A percentile compares a stretch with the other conserved stretches of the same genome.
Evolutionary conservation across 306 rosid genomes (phyloP).

Genomic region (Macrotyloma uniflorum): DNA sequence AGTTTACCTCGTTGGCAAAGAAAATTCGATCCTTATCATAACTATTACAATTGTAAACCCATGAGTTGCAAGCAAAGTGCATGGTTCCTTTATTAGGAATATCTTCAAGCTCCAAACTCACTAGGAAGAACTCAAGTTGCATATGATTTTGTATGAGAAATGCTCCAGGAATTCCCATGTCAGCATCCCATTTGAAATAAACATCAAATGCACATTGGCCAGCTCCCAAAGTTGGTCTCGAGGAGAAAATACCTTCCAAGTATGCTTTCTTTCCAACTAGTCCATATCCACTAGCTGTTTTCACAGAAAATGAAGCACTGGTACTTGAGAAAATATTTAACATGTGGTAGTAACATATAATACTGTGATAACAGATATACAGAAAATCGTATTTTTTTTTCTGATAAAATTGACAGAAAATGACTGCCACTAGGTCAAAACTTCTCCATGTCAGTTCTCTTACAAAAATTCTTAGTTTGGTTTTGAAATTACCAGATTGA

Average conservation of each 20-base stretch:
- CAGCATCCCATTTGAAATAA: slow-evolving; percentile 49
- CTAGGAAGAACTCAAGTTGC: slow-evolving; percentile 56
- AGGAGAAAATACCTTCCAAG: slow-evolving; percentile 47
- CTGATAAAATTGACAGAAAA: no score
- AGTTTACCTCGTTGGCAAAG: slow-evolving; percentile 61
- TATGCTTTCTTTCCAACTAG: slow-evolving; percentile 50
- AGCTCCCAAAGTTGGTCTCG: slow-evolving; percentile 41
- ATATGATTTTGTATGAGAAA: slow-evolving; percentile 51
- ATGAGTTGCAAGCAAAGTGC: slow-evolving; percentile 70
- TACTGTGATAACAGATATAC: no score
- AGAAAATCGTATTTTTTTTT: no score
- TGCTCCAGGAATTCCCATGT: slow-evolving; percentile 68
- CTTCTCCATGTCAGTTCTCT: no score
- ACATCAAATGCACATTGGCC: slow-evolving; percentile 48
- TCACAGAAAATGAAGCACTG: no score
- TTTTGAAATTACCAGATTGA: no score
- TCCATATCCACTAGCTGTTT: slow-evolving; percentile 52
- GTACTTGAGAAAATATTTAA: no score
- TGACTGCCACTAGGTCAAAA: no score
- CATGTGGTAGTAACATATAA: no score
- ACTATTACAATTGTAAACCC: slow-evolving; percentile 53
- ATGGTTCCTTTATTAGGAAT: slow-evolving; percentile 48
- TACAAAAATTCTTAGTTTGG: no score
- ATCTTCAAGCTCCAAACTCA: slow-evolving; percentile 58
- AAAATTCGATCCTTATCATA: slow-evolving; percentile 55